These are phyloP conservation scores for Stemphylium lycopersici DNA, from an alignment of 2,329 filamentous ascomycete genomes.

Conservation along the genomic window DNA sequence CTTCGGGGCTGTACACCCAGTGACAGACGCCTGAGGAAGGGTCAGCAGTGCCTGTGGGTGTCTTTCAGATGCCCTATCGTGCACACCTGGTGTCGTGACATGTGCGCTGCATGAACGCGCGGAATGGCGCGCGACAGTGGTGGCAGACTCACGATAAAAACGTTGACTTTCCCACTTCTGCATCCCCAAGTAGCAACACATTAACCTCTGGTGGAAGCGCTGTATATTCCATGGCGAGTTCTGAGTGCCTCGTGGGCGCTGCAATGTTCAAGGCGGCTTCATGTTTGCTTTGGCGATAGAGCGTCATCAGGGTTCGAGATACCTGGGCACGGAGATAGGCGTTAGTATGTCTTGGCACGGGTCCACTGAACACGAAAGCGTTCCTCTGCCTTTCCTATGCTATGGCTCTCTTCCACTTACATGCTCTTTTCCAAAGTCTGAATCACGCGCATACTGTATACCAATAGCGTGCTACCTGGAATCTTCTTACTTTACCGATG, in stretches of 20 bases:
- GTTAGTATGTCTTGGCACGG: slow-evolving; percentile 13
- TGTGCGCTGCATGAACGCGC: not conserved
- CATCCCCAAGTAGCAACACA: slow-evolving; percentile 64
- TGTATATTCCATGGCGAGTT: slow-evolving; percentile 26
- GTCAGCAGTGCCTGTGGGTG: not conserved
- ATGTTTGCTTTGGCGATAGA: slow-evolving; percentile 15
- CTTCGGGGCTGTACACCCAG: slow-evolving; percentile 37
- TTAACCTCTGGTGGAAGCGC: slow-evolving; percentile 36
- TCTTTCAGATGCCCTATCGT: too few relatives aligned
- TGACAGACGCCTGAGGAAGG: slow-evolving; percentile 34
- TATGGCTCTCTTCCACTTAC: too few relatives aligned
- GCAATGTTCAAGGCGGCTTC: slow-evolving; percentile 14
- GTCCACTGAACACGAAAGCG: not conserved
- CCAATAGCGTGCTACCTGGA: too few relatives aligned
- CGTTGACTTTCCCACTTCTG: slow-evolving; percentile 66
- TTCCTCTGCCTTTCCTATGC: too few relatives aligned
- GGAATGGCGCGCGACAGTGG: not conserved
- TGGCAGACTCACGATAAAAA: slow-evolving; percentile 63
- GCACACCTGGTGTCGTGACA: not conserved
- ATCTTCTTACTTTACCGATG: too few relatives aligned
- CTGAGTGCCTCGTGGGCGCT: slow-evolving; percentile 2
- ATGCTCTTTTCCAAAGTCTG: too few relatives aligned
- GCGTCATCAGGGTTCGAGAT: not conserved
- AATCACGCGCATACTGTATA: too few relatives aligned
- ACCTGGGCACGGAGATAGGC: slow-evolving; percentile 14